Conservation (phyloP, 2,329 filamentous ascomycete genomes). For the Tolypocladium tundrense region DNA sequence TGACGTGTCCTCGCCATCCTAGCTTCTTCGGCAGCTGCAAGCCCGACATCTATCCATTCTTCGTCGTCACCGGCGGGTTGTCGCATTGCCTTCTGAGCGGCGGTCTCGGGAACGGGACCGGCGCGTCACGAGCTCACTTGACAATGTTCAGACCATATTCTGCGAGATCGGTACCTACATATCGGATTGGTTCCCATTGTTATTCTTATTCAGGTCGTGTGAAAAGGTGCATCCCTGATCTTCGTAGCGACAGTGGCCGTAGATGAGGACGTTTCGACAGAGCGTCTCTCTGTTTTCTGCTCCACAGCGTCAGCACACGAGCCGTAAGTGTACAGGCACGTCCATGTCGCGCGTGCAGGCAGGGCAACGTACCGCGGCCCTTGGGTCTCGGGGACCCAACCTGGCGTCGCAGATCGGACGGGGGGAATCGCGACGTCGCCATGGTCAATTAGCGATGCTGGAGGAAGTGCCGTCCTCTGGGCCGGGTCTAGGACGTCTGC, state of each 20-base stretch:
- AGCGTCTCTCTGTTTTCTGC: constrained; percentile 78
- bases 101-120: neutral
- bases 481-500: constrained; percentile 33
- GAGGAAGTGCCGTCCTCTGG: constrained; percentile 20
- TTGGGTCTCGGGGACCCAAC: constrained; percentile 48
- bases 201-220: constrained; percentile 62
- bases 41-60: neutral
- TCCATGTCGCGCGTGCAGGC: neutral
- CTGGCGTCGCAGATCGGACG: constrained; percentile 38
- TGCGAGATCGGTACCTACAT: constrained; percentile 28
- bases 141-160: neutral
- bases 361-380: constrained; percentile 36
- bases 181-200: constrained; percentile 32
- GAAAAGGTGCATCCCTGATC: constrained; percentile 87
- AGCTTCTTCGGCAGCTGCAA: neutral
- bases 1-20: neutral
- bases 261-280: constrained; percentile 87
- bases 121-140: neutral
- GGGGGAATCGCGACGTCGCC: constrained; percentile 35
- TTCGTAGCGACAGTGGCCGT: constrained; percentile 86
- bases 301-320: neutral
- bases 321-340: neutral
- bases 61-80: neutral
- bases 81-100: neutral
- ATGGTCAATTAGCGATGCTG: constrained; percentile 24